Evolutionary conservation across 179 eudicot genomes (phyloP), one percentile per base, ranked within the genome.

Genomic region (Corrigiola litoralis): DNA sequence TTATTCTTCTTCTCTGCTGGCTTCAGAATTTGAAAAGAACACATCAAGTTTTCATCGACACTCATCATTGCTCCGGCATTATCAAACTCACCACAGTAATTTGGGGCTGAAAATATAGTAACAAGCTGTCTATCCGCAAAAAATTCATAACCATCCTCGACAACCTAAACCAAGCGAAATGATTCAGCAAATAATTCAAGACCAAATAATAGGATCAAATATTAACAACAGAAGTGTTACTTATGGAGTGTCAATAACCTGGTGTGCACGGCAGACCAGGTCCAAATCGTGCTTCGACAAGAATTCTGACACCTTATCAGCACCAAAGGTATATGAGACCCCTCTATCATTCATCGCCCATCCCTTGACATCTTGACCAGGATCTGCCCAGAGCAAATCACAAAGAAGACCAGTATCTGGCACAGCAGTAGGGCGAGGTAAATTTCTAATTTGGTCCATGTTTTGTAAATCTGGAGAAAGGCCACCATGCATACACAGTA

Each of bases 311-410:
- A 92, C 95, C 76, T 71, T 87, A 59, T 89, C 98, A 66, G 96
- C 84, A 48, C 95, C 95, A 78, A 92, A 89, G 17, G 98, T 92
- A 79, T 67, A 89, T 16, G 97, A 91, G 68, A 89, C 95, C 50
- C 97, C 97, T 73, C 96, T 81, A 76, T 91, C 97, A 68, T 92
- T 92, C 98, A 89, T 85, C 21, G 88, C 98, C 98, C 95, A 89
- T 49, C 96, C 98, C 74, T 89, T 87, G 36, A 81, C 87, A 72
- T 85, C 91, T 45, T 78, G 82, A 58, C 96, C 85, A 67, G 96
- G 98, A 74, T 89, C 96, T 4, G 97, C 87, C 97, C 97, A 91
- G 17, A 91, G 89, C 71, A 91, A 78, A 82, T 91, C 97, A 79
- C 96, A 91, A 37, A 91, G 88, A 59, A 91, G 75, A 37, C 97